Evolutionary conservation across 495 filamentous ascomycete species (phyloP).

Genomic region (Usnea hakonensis): DNA sequence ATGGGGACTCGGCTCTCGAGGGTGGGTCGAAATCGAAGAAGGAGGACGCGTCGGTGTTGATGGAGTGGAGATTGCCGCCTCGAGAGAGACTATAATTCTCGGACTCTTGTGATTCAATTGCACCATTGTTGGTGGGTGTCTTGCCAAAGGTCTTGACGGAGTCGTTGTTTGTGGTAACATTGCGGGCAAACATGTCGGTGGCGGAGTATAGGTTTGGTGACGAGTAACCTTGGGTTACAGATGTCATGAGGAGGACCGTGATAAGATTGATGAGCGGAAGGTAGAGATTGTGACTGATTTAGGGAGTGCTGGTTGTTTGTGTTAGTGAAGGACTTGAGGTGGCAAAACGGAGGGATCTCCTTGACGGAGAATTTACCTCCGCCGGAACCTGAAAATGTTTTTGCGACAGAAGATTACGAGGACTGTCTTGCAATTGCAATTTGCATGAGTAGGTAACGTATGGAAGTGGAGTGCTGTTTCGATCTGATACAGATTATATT

Average conservation of each 20-base stretch:
- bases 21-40: constrained; percentile 21
- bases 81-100: constrained; percentile 3
- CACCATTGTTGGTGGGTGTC: neutral
- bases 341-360: neutral
- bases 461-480: neutral
- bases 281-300: neutral
- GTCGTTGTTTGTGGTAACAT: constrained; percentile 6
- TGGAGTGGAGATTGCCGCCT: neutral
- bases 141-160: constrained; percentile 13
- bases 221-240: constrained; percentile 2
- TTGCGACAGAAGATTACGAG: neutral
- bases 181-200: constrained; percentile 11
- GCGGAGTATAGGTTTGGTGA: neutral
- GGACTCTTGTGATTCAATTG: constrained; percentile 3
- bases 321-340: neutral
- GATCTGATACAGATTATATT: no score
- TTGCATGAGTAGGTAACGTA: neutral
- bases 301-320: neutral
- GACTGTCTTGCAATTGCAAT: no score
- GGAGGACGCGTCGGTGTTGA: constrained; percentile 10
- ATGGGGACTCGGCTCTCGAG: constrained; percentile 9
- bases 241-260: neutral
- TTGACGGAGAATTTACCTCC: neutral
- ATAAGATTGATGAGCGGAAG: neutral
- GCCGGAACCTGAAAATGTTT: neutral